A percentile compares a stretch with the other conserved stretches of the same genome.
These are phyloP conservation scores for Cystoisospora suis DNA, from an alignment of 169 alveolate genomes.

Conservation along the genomic window DNA sequence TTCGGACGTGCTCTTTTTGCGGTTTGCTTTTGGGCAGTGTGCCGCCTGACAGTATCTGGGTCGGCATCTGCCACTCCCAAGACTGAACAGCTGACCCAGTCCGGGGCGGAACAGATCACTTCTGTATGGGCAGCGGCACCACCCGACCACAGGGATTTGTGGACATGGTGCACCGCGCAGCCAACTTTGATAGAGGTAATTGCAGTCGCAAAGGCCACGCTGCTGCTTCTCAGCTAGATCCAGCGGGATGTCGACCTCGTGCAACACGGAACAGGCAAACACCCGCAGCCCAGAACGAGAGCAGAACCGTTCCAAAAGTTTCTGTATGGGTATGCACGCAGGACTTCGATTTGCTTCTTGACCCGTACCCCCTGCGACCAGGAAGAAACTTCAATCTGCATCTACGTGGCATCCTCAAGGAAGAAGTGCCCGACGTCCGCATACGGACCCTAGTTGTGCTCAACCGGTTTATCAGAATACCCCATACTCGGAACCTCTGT, in stretches of 20 bases:
- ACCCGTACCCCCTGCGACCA: conserved; percentile 17
- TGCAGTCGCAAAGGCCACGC: neutral
- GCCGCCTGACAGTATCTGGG: too few species aligned
- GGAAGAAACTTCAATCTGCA: conserved; percentile 5
- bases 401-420: neutral
- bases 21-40: too few species aligned
- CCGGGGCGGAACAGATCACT: neutral
- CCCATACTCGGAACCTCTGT: conserved; percentile 27
- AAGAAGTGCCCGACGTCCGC: neutral
- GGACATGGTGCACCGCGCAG: conserved; percentile 16
- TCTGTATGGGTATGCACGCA: neutral
- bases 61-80: neutral
- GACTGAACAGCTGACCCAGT: neutral
- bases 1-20: too few species aligned
- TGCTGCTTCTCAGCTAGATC: neutral
- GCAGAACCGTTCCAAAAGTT: neutral
- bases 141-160: neutral
- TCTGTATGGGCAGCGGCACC: neutral
- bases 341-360: conserved; percentile 2
- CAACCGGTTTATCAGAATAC: neutral
- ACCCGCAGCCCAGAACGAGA: neutral
- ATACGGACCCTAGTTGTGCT: neutral
- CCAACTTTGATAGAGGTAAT: conserved; percentile 17
- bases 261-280: neutral
- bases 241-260: neutral